Evolutionary conservation across 2,329 filamentous ascomycete genomes (phyloP).

Genomic region (Fonsecaea multimorphosa): DNA sequence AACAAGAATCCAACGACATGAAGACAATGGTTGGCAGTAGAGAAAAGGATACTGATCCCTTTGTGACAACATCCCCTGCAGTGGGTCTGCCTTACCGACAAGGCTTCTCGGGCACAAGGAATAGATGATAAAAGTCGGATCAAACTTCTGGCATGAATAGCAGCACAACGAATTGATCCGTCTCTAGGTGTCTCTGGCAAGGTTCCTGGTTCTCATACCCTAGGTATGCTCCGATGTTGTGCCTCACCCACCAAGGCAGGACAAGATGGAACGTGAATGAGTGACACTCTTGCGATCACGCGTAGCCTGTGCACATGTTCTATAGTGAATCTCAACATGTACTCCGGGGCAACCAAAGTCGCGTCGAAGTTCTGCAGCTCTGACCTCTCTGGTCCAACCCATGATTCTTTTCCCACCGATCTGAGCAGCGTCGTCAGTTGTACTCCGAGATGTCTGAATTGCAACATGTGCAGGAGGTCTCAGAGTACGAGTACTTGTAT

Average conservation of each 20-base stretch:
- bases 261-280: not conserved
- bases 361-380: not conserved
- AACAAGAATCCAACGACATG: slow-evolving; percentile 8
- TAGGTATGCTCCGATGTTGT: not conserved
- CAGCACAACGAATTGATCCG: not conserved
- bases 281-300: not conserved
- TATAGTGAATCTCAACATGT: not conserved
- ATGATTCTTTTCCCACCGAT: not conserved
- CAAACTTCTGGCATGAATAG: not conserved
- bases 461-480: not conserved
- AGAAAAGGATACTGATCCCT: slow-evolving; percentile 28
- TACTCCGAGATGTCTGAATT: not conserved
- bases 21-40: slow-evolving; percentile 11
- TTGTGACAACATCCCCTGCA: slow-evolving; percentile 22
- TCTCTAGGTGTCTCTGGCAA: not conserved
- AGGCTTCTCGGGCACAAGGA: slow-evolving; percentile 3
- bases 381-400: not conserved
- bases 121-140: not conserved
- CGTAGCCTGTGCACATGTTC: not conserved
- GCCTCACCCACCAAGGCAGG: not conserved
- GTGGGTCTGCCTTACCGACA: slow-evolving; percentile 21
- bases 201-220: not conserved
- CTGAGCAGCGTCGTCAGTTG: not conserved
- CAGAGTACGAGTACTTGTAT: too few relatives aligned
- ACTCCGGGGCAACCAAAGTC: not conserved